Evolutionary conservation across 1,284 basidiomycete species (phyloP).

Genomic region (Pyrrhoderma noxium): DNA sequence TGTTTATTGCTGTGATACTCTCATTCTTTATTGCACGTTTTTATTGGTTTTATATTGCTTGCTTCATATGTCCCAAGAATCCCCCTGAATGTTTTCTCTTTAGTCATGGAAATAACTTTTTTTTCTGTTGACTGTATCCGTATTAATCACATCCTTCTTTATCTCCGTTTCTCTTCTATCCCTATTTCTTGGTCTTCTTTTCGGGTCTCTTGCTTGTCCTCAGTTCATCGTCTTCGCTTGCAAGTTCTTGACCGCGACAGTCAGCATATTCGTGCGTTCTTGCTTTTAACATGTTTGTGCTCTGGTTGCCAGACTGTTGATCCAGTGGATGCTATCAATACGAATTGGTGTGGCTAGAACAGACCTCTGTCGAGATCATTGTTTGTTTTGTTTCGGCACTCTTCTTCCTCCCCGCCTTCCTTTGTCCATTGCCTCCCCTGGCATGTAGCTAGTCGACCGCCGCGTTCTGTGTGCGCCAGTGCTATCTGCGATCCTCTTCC

Average conservation of each 20-base stretch:
- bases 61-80: slow-evolving; percentile 9
- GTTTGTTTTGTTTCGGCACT: slow-evolving; percentile 4
- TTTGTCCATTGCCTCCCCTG: not conserved
- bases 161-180: not conserved
- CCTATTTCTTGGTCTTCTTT: not conserved
- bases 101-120: too few species aligned
- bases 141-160: not conserved
- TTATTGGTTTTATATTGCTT: slow-evolving; percentile 19
- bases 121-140: too few species aligned
- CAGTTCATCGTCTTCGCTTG: too few species aligned
- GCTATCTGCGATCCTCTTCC: slow-evolving; percentile 1
- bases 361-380: slow-evolving; percentile 3
- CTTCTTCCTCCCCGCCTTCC: slow-evolving; percentile 13
- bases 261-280: not conserved
- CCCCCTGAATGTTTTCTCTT: not conserved
- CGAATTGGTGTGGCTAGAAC: slow-evolving; percentile 17
- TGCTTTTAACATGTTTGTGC: not conserved
- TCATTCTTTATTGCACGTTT: slow-evolving; percentile 10
- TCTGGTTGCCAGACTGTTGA: not conserved
- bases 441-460: slow-evolving; percentile 6
- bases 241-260: slow-evolving; percentile 5
- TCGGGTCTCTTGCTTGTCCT: not conserved
- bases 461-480: slow-evolving; percentile 4
- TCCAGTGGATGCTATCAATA: not conserved
- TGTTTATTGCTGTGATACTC: not conserved